Percentiles rank a stretch among this genome's conserved stretches.
Conservation (phyloP, 495 filamentous ascomycete genomes). For the Niebla homalea region DNA sequence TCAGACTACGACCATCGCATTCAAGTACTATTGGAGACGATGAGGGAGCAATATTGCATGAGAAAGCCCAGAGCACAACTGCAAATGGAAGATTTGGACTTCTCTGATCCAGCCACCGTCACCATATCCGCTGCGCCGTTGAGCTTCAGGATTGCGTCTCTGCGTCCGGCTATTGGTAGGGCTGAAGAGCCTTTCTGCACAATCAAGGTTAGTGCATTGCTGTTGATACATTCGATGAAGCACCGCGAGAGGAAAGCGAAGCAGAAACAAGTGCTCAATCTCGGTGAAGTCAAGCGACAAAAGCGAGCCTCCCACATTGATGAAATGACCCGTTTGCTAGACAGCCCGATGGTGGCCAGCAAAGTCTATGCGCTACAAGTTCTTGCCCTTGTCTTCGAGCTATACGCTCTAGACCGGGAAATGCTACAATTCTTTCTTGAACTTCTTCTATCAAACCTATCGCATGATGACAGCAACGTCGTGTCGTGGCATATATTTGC, state of each 20-base stretch:
- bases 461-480: conserved; percentile 41
- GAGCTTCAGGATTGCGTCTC: conserved; percentile 19
- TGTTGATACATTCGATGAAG: conserved; percentile 5
- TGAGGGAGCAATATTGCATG: conserved; percentile 60
- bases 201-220: conserved; percentile 17
- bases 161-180: conserved; percentile 28
- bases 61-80: conserved; percentile 59
- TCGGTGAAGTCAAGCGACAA: conserved; percentile 40
- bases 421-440: conserved; percentile 25
- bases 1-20: conserved; percentile 18
- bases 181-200: conserved; percentile 39
- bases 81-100: conserved; percentile 60
- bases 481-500: conserved; percentile 57
- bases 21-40: conserved; percentile 42
- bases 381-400: conserved; percentile 54
- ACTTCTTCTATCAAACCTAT: conserved; percentile 33
- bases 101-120: conserved; percentile 28
- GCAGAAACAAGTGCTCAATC: conserved; percentile 4
- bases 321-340: conserved; percentile 49
- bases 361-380: conserved; percentile 63
- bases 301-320: conserved; percentile 43
- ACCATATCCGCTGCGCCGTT: conserved; percentile 11
- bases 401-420: conserved; percentile 14
- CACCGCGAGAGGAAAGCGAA: not conserved
- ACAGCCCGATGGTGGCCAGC: conserved; percentile 36